These are phyloP conservation scores for Clitopilus passeckerianus DNA, from an alignment of 768 basidiomycete species.

Conservation along the genomic window DNA sequence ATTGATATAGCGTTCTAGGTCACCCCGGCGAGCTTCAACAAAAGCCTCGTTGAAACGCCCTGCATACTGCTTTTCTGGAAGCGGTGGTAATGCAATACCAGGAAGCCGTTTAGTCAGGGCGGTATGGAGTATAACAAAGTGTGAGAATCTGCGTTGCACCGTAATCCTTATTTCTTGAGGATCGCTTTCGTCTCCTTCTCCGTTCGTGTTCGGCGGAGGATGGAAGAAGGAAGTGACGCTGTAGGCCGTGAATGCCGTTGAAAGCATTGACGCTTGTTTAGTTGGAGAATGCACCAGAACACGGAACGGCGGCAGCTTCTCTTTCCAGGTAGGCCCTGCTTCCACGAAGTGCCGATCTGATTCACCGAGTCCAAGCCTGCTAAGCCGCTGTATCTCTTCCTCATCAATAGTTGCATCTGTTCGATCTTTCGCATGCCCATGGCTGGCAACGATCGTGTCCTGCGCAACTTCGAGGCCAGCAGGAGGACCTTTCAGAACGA, in stretches of 20 bases:
- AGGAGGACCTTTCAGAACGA: constrained; percentile 63
- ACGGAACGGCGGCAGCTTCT: constrained; percentile 67
- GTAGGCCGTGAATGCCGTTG: constrained; percentile 74
- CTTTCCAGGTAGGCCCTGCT: constrained; percentile 65
- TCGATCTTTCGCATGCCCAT: constrained; percentile 22
- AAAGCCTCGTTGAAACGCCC: constrained; percentile 79
- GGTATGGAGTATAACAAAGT: constrained; percentile 76
- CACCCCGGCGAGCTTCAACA: constrained; percentile 75
- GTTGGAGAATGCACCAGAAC: constrained; percentile 78
- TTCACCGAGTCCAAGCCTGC: constrained; percentile 42
- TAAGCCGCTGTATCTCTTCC: constrained; percentile 34
- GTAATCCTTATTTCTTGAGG: constrained; percentile 53
- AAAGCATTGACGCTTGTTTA: constrained; percentile 62
- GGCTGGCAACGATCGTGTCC: background rate
- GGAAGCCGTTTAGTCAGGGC: constrained; percentile 65
- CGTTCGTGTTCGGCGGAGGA: constrained; percentile 15
- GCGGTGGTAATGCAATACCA: constrained; percentile 72
- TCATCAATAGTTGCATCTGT: constrained; percentile 31
- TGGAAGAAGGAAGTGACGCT: constrained; percentile 72
- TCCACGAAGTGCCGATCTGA: constrained; percentile 71
- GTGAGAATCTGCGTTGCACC: constrained; percentile 79
- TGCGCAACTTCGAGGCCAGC: constrained; percentile 22
- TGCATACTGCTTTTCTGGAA: constrained; percentile 84
- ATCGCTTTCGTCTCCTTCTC: constrained; percentile 8
- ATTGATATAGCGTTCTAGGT: constrained; percentile 74